Evolutionary conservation across 2,329 filamentous ascomycete genomes (phyloP).

Genomic region (Pseudogymnoascus sp.): DNA sequence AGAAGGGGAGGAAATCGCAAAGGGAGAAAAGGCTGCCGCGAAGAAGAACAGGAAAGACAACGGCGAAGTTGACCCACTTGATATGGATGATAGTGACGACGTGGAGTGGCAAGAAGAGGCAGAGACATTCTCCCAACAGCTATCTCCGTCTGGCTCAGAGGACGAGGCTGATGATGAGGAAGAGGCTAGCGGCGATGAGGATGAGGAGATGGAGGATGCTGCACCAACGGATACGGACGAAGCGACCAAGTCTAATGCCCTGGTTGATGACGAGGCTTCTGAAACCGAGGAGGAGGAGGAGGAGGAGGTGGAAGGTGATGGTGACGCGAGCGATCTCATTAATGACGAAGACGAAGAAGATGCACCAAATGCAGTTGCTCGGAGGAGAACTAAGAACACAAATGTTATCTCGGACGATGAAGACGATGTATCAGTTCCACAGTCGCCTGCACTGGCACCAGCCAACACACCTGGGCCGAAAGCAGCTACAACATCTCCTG

Average conservation of each 20-base stretch:
- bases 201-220: constrained; percentile 33
- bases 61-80: constrained; percentile 35
- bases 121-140: constrained; percentile 32
- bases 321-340: constrained; percentile 17
- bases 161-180: constrained; percentile 25
- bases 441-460: constrained; percentile 15
- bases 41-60: constrained; percentile 52
- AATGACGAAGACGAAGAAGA: constrained; percentile 26
- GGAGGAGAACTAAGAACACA: neutral
- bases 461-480: constrained; percentile 15
- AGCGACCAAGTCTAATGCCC: constrained; percentile 22
- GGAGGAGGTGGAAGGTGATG: constrained; percentile 24
- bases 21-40: constrained; percentile 64
- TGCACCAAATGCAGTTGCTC: constrained; percentile 3
- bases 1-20: constrained; percentile 71
- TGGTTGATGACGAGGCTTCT: constrained; percentile 27
- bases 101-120: constrained; percentile 44
- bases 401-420: constrained; percentile 26
- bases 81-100: constrained; percentile 44
- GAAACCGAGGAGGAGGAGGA: constrained; percentile 33
- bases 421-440: constrained; percentile 14
- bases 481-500: constrained; percentile 33
- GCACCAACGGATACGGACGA: constrained; percentile 24
- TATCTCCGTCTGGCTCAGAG: constrained; percentile 36
- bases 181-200: constrained; percentile 36